Conservation (phyloP, 805 yeast genomes). For the Citeromyces matritensis region DNA sequence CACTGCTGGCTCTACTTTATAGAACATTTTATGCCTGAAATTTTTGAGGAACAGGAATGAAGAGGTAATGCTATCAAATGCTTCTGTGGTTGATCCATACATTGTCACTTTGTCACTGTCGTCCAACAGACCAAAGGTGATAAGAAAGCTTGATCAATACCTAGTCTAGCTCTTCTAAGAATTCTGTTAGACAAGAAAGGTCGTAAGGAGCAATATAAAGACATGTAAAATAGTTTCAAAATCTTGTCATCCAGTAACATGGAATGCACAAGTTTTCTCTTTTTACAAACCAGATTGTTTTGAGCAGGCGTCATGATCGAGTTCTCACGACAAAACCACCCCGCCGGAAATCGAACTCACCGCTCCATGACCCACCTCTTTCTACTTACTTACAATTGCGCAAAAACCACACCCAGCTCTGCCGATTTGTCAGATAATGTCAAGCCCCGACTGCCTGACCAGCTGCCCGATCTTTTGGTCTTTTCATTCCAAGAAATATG, state of each 20-base stretch:
- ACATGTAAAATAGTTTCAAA: neutral
- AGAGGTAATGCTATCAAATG: no score
- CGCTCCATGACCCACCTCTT: conserved; percentile 3
- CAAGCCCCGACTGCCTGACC: conserved; percentile 10
- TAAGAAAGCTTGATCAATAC: no score
- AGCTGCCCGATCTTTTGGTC: conserved; percentile 29
- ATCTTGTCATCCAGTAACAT: neutral
- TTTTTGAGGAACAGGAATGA: no score
- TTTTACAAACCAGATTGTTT: neutral
- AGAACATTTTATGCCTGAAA: no score
- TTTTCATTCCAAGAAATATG: conserved; percentile 60
- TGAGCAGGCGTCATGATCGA: neutral
- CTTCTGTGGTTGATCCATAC: no score
- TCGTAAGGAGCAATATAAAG: neutral
- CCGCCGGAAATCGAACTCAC: neutral
- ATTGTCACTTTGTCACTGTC: no score
- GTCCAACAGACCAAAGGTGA: no score
- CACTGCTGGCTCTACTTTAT: no score
- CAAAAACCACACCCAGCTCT: conserved; percentile 23
- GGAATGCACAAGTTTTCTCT: neutral
- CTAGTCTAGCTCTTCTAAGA: neutral
- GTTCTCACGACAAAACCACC: neutral
- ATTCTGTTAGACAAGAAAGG: neutral
- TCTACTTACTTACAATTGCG: conserved; percentile 40
- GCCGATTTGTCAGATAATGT: conserved; percentile 14